Base-by-base conservation (phyloP, 2,329 filamentous ascomycete species). In the Beauveria varroae region DNA sequence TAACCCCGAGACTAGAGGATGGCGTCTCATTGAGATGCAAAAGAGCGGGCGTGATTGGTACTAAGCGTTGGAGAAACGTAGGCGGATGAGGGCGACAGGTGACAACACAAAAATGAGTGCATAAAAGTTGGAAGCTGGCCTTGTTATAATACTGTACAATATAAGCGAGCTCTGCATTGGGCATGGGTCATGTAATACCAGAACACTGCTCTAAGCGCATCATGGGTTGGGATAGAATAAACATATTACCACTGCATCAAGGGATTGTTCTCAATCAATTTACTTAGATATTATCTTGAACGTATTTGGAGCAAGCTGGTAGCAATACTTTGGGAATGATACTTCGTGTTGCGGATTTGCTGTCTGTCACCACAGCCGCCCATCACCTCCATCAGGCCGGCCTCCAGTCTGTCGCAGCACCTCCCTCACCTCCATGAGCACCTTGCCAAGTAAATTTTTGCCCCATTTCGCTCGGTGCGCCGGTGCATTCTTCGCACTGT, bases 1-100 rank as follows among this genome's bases (percentile, higher is more conserved):
- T 80, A 98, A 99, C 75, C 90, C 92, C 2, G 95, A 99, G 79
- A 99, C 95, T 12, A 85, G 93, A 71, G 95, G 95, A 37, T 99
- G 95, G 95, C 88, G 93, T 70, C 80, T 99, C 74, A 98, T 99
- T 72, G 95, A 99, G 79, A 86, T 99, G 80, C 95, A 99, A 76
- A 99, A 99, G 87, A 96, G 91, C 74, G 93, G 90, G 61, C 86
- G 95, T 70, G 95, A 99, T 78, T 98, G 83, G 75, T 83, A 84
- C 67, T 86, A 76, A 22, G n/a, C 37, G 16, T 18, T 3, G 8
- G 43, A n/a, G 14, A 28, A 20, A 16, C 10, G 14, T 37, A 16
- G 8, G 6, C 30, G 50, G n/a, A 52, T 16, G 28, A 24, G 28
- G 10, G 43, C 34, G 16, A 44, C 6, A n/a, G 41, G 9, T 46